Conservation (phyloP, 2,329 filamentous ascomycete genomes). For the Aspergillus novofumigatus region DNA sequence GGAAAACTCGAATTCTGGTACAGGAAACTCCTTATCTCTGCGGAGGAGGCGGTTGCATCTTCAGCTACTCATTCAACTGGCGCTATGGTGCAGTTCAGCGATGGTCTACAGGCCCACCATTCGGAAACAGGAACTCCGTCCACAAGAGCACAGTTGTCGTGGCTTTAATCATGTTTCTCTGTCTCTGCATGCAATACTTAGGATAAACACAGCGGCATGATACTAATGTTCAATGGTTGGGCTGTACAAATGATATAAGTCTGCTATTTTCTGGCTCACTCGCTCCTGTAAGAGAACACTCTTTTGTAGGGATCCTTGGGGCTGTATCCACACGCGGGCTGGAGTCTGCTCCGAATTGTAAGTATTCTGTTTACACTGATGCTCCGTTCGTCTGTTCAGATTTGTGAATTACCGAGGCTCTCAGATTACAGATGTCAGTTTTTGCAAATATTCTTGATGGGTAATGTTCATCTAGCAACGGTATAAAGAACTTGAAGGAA, state of each 20-base stretch:
- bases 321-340: neutral
- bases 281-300: neutral
- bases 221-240: neutral
- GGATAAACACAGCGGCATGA: neutral
- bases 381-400: neutral
- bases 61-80: neutral
- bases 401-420: neutral
- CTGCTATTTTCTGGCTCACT: neutral
- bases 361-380: neutral
- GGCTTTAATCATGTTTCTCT: neutral
- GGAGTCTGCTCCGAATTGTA: neutral
- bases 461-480: neutral
- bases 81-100: neutral
- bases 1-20: constrained; percentile 69
- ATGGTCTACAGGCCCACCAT: constrained; percentile 1
- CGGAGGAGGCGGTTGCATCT: constrained; percentile 12
- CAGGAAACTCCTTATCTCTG: constrained; percentile 25
- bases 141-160: neutral
- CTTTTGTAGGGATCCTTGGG: neutral
- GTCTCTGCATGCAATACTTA: neutral
- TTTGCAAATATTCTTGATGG: neutral
- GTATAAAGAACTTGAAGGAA: neutral
- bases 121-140: neutral
- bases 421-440: neutral
- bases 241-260: neutral